Conservation (phyloP, 495 filamentous ascomycete genomes). For the Penicillium flavigenum region DNA sequence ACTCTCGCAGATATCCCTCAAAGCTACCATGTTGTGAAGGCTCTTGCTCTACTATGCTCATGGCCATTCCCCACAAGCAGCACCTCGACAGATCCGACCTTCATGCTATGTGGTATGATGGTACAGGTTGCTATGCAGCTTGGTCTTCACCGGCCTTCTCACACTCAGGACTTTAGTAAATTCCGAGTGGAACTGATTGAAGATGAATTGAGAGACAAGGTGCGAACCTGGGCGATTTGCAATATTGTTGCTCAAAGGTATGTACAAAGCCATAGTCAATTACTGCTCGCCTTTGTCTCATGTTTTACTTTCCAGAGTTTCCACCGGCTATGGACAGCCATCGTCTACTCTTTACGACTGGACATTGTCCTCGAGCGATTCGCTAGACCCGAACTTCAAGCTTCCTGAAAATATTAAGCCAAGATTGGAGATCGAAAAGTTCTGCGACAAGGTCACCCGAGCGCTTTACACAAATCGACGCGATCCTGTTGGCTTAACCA, state of each 20-base stretch:
- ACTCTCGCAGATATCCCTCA: slow-evolving; percentile 80
- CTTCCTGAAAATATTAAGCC: slow-evolving; percentile 65
- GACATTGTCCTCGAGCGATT: slow-evolving; percentile 66
- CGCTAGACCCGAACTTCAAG: slow-evolving; percentile 62
- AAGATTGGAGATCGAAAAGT: slow-evolving; percentile 75
- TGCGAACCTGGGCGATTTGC: slow-evolving; percentile 87
- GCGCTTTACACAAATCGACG: slow-evolving; percentile 78
- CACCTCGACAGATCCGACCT: slow-evolving; percentile 82
- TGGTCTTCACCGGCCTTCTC: slow-evolving; percentile 83
- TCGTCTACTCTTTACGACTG: slow-evolving; percentile 87
- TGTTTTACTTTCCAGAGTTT: slow-evolving; percentile 52
- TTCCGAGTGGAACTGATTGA: slow-evolving; percentile 79
- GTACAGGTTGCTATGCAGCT: slow-evolving; percentile 90
- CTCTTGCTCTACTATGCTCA: slow-evolving; percentile 81
- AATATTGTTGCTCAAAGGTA: slow-evolving; percentile 88
- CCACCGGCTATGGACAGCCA: slow-evolving; percentile 88
- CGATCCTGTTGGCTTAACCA: slow-evolving; percentile 70
- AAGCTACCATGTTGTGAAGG: slow-evolving; percentile 88
- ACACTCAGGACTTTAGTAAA: slow-evolving; percentile 86
- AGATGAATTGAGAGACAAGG: slow-evolving; percentile 80
- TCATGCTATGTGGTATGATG: slow-evolving; percentile 88
- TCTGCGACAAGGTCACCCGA: slow-evolving; percentile 83
- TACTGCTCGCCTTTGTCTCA: slow-evolving; percentile 3
- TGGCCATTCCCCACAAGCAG: slow-evolving; percentile 90
- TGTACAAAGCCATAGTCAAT: slow-evolving; percentile 6